phyloP scores from a whole-genome alignment of 495 filamentous ascomycete species.

The Hypoxylon rickii region DNA sequence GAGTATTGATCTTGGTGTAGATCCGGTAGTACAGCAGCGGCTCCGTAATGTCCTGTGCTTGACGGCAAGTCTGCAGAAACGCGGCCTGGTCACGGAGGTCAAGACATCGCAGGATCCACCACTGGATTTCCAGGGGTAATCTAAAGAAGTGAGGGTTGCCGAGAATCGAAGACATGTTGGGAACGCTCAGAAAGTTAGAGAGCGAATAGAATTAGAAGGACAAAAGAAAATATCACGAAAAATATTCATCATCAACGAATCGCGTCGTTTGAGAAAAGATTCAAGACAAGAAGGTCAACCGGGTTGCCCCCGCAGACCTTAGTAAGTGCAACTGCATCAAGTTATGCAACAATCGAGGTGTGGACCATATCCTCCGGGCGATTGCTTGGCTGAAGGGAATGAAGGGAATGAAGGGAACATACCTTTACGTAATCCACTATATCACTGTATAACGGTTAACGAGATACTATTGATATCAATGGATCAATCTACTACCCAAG shows the following conservation, averaged over 20 bases:
- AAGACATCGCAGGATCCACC: constrained; percentile 29
- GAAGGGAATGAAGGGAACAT: too few relatives aligned
- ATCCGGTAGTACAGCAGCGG: constrained; percentile 20
- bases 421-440: too few relatives aligned
- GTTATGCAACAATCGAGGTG: constrained; percentile 19
- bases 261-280: too few relatives aligned
- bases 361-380: constrained; percentile 23
- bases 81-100: constrained; percentile 14
- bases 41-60: constrained; percentile 14
- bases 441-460: background rate
- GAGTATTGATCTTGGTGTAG: constrained; percentile 5
- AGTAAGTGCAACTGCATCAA: constrained; percentile 7
- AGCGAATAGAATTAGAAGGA: too few relatives aligned
- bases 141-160: constrained; percentile 6
- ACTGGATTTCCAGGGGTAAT: constrained; percentile 26
- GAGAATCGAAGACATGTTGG: constrained; percentile 6
- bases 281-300: constrained; percentile 16
- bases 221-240: constrained; percentile 1
- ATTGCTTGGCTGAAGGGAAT: too few relatives aligned
- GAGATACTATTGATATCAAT: too few relatives aligned
- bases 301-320: constrained; percentile 19
- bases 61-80: constrained; percentile 12
- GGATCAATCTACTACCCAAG: too few relatives aligned
- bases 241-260: background rate
- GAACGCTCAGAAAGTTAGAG: background rate